phyloP scores from a whole-genome alignment of 208 protist species.

The Vickermania spadyakhi region DNA sequence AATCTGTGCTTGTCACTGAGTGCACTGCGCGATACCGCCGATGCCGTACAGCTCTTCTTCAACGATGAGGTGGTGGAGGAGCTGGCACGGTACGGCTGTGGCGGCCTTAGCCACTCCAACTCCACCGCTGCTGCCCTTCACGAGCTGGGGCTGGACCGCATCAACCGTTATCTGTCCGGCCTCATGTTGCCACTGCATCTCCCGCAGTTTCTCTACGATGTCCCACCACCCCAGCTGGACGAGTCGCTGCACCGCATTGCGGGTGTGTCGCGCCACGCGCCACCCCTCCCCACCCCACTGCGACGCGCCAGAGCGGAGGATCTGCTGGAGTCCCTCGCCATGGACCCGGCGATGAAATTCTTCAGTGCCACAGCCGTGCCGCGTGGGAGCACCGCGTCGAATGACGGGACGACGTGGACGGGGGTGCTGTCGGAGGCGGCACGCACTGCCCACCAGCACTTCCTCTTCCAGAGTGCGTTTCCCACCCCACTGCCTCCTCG shows the following conservation, averaged over 20 bases:
- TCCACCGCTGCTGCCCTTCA: conserved; percentile 13
- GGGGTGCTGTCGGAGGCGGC: conserved; percentile 10
- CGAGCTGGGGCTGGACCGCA: conserved; percentile 33
- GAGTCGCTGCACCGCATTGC: neutral
- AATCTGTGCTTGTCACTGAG: conserved; percentile 64
- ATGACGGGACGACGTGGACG: conserved; percentile 4
- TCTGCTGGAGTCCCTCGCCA: conserved; percentile 37
- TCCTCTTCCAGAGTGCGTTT: neutral
- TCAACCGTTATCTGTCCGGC: conserved; percentile 21
- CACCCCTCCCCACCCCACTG: neutral
- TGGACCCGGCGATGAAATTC: conserved; percentile 66
- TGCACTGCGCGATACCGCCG: conserved; percentile 41
- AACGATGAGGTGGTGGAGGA: conserved; percentile 45
- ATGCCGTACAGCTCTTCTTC: conserved; percentile 49
- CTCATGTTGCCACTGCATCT: conserved; percentile 37
- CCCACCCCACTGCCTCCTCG: neutral
- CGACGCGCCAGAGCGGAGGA: conserved; percentile 17
- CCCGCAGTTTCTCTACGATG: conserved; percentile 39
- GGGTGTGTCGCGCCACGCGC: neutral
- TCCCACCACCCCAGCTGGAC: conserved; percentile 16
- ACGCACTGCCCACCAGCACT: neutral
- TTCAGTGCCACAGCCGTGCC: conserved; percentile 39
- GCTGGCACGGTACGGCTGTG: conserved; percentile 7
- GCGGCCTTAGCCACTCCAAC: conserved; percentile 6
- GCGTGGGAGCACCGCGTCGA: neutral